A percentile compares a stretch with the other conserved stretches of the same genome.
phyloP scores from a whole-genome alignment of 2,329 filamentous ascomycete species.

The Chrysosphaeria jannelii region DNA sequence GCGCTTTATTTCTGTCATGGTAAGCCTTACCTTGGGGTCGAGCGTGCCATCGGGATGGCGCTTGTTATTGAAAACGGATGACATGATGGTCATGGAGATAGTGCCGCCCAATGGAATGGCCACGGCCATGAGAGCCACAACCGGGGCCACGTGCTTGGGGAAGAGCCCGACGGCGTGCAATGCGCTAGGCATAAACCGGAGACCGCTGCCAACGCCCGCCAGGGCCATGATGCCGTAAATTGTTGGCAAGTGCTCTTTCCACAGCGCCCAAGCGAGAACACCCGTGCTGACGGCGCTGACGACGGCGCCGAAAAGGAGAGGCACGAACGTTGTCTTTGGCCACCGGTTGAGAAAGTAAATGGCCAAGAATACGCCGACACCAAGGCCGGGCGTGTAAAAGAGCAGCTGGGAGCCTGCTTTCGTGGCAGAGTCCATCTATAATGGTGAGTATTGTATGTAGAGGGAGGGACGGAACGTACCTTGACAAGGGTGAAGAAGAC shows the following conservation, averaged over 20 bases:
- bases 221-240: slow-evolving; percentile 37
- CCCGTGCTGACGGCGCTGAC: slow-evolving; percentile 26
- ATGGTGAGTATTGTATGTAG: too few species aligned
- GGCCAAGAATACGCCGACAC: slow-evolving; percentile 23
- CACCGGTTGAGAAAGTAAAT: slow-evolving; percentile 27
- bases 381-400: slow-evolving; percentile 33
- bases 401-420: slow-evolving; percentile 12
- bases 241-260: slow-evolving; percentile 1
- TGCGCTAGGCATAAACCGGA: slow-evolving; percentile 30
- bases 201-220: slow-evolving; percentile 27
- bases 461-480: background rate
- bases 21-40: too few species aligned
- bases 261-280: slow-evolving; percentile 19
- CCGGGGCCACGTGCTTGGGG: slow-evolving; percentile 22
- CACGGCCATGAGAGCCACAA: slow-evolving; percentile 28
- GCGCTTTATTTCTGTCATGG: too few species aligned
- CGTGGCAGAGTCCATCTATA: too few species aligned
- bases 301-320: slow-evolving; percentile 23
- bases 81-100: slow-evolving; percentile 34
- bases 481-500: slow-evolving; percentile 33
- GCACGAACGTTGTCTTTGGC: slow-evolving; percentile 28
- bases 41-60: too few species aligned
- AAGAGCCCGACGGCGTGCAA: slow-evolving; percentile 34
- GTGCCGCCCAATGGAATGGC: slow-evolving; percentile 32
- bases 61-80: slow-evolving; percentile 37